phyloP scores from a whole-genome alignment of 352 stramenopile species.

The Phytophthora fragariaefolia region DNA sequence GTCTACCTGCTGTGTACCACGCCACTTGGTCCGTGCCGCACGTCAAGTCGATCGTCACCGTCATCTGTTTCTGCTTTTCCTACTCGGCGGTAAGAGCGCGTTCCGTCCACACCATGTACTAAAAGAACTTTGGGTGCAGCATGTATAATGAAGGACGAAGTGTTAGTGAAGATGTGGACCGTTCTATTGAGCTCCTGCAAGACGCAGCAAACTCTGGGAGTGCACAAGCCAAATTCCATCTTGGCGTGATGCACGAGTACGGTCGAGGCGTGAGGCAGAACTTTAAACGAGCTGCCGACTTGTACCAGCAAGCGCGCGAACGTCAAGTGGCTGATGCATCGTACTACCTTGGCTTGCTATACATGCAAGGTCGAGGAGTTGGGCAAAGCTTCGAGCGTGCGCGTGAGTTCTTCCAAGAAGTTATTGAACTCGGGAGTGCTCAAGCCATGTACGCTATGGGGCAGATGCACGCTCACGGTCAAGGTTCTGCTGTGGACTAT shows the following conservation, averaged over 20 bases:
- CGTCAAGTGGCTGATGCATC: constrained; percentile 47
- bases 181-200: constrained; percentile 41
- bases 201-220: constrained; percentile 34
- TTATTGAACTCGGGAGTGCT: constrained; percentile 43
- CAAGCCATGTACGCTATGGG: constrained; percentile 63
- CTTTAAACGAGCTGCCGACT: constrained; percentile 40
- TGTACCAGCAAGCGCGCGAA: constrained; percentile 41
- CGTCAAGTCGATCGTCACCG: neutral
- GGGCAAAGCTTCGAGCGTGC: constrained; percentile 43
- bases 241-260: constrained; percentile 65
- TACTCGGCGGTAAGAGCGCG: no score
- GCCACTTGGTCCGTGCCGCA: neutral
- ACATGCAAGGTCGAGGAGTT: constrained; percentile 53
- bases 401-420: constrained; percentile 44
- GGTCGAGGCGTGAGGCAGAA: constrained; percentile 45
- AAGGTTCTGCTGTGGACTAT: constrained; percentile 51
- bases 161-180: constrained; percentile 35
- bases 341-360: constrained; percentile 65
- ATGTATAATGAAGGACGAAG: constrained; percentile 53
- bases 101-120: no score
- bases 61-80: no score
- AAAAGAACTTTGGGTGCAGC: constrained; percentile 24
- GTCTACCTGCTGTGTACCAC: neutral
- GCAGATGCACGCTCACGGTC: constrained; percentile 52
- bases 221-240: constrained; percentile 42